Evolutionary conservation across 2,329 filamentous ascomycete species (phyloP).

Genomic region (Cadophora malorum): DNA sequence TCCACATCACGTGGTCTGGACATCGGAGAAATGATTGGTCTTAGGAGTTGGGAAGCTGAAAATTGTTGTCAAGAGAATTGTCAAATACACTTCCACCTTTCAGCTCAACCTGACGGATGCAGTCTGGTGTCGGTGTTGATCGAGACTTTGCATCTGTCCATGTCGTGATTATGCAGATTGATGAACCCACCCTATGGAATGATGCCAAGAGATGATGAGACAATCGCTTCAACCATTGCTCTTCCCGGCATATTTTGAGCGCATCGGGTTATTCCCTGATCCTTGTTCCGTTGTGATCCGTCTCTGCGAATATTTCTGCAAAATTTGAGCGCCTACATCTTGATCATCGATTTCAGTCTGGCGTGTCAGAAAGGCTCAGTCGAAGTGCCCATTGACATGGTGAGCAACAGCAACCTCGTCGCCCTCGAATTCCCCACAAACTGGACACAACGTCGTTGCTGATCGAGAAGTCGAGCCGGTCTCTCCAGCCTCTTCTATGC

Average conservation of each 20-base stretch:
- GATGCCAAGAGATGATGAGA: background rate
- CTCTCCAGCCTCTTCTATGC: background rate
- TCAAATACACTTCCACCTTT: background rate
- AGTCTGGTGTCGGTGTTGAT: background rate
- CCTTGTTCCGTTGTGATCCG: too few species aligned
- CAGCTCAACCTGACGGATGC: background rate
- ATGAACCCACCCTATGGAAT: background rate
- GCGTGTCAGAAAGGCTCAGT: slow-evolving; percentile 20
- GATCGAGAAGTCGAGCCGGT: background rate
- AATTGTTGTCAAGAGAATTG: background rate
- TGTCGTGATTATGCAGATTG: background rate
- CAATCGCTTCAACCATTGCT: background rate
- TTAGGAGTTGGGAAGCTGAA: background rate
- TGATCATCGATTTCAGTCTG: too few species aligned
- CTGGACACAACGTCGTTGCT: slow-evolving; percentile 34
- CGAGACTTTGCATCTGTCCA: background rate
- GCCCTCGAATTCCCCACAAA: slow-evolving; percentile 43
- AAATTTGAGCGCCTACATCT: too few species aligned
- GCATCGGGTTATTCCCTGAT: too few species aligned
- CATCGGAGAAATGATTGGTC: background rate
- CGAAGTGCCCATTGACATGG: slow-evolving; percentile 43
- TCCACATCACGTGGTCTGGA: background rate
- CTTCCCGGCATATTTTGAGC: too few species aligned
- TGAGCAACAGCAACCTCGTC: slow-evolving; percentile 42
- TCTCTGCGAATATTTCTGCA: too few species aligned